phyloP scores from a whole-genome alignment of 768 basidiomycete species.

The Cubamyces sp. region DNA sequence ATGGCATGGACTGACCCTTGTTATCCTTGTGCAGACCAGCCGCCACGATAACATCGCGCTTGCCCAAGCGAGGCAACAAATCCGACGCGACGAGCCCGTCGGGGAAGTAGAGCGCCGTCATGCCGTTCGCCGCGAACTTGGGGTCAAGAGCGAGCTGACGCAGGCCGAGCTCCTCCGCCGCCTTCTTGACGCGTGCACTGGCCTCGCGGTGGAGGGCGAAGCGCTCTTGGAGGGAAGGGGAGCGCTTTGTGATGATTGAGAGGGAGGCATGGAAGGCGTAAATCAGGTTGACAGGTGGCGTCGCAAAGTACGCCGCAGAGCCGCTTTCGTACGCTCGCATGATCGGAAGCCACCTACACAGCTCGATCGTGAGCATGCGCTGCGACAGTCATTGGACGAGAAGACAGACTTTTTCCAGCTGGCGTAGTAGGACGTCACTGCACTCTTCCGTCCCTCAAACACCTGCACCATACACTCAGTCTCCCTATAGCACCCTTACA shows the following conservation, averaged over 20 bases:
- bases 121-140: conserved; percentile 83
- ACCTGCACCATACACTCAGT: conserved; percentile 42
- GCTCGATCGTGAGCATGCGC: not conserved
- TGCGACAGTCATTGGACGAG: not conserved
- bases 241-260: conserved; percentile 61
- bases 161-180: conserved; percentile 69
- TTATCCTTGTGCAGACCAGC: conserved; percentile 85
- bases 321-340: conserved; percentile 93
- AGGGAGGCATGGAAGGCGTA: conserved; percentile 90
- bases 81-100: conserved; percentile 77
- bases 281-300: conserved; percentile 92
- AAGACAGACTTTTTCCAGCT: conserved; percentile 78
- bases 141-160: conserved; percentile 68
- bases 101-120: conserved; percentile 92
- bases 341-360: conserved; percentile 80
- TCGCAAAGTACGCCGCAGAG: conserved; percentile 88
- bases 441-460: conserved; percentile 62
- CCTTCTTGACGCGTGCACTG: conserved; percentile 68
- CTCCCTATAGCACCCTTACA: not conserved
- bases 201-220: conserved; percentile 76
- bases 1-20: conserved; percentile 57
- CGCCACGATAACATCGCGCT: conserved; percentile 79
- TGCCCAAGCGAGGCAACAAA: conserved; percentile 72
- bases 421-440: conserved; percentile 81
- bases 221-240: conserved; percentile 74